Base-by-base conservation (phyloP, 805 yeast genomes). In the Metschnikowia proteae region DNA sequence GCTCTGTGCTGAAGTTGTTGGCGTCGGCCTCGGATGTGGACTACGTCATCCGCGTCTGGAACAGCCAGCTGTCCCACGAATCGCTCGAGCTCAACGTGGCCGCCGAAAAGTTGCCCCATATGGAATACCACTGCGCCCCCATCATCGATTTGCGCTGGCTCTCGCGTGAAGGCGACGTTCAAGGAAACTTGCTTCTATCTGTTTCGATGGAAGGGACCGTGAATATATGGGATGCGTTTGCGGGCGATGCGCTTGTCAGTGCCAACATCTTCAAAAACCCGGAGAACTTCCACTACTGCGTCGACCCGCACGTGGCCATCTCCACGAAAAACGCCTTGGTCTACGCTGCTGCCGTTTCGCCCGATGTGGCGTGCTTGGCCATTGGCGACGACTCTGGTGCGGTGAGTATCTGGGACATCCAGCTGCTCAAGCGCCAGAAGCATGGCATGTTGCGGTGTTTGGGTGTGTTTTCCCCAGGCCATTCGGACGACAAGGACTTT, bases 1-100 rank as follows among this genome's bases (percentile, higher is more conserved):
- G 84, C 57, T 51, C 60, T 4, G 62, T 64, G 2, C 69, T 75
- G 11, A 80, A 80, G 55, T 63, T 84, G 29, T 68, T 91, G 36
- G 82, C 89, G 3, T 81, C 91, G 2, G 83, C 88, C 6, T 82
- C 95, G 1, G 96, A 88, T 60, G 57, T 45, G 25, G 97, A 91
- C 62, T 76, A 79, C 48, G 71, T 78, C 0, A 74, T 90, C 6
- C 78, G 88, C 56, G 71, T 89, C 22, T 91, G 96, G 96, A 79
- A 76, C 58, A 85, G 89, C 33, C 76, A 76, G 27, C 78, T 82
- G 30, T 67, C 79, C 25, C 79, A 79, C 50, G 76, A 81, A 28
- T 66, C 76, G 32, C 76, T 66, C 30, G 71, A 68, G 45, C 51
- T 69, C 32, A 66, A 63, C 40, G 53, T 49, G 6, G 44, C 38